Conservation (phyloP, 2,329 filamentous ascomycete species). For the Zalaria sp. region DNA sequence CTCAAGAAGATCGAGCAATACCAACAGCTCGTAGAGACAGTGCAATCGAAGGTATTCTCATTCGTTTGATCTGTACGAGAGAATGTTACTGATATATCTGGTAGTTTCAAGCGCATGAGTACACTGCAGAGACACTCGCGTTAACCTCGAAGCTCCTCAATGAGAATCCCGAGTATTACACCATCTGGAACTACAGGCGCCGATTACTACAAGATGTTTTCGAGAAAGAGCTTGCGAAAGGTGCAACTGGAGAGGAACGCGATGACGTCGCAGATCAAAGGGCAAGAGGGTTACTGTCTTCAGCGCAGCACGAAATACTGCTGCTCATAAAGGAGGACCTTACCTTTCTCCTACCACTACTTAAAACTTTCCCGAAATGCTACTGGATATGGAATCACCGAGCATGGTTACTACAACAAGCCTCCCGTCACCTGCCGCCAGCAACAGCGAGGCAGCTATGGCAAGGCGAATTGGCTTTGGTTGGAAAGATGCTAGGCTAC, state of each 20-base stretch:
- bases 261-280: conserved; percentile 10
- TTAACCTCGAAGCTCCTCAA: conserved; percentile 56
- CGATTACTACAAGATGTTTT: conserved; percentile 52
- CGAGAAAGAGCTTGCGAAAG: conserved; percentile 27
- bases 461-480: conserved; percentile 70
- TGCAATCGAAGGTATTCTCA: conserved; percentile 46
- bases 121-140: conserved; percentile 42
- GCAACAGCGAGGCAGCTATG: conserved; percentile 52
- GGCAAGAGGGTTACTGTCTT: conserved; percentile 11
- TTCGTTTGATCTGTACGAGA: neutral
- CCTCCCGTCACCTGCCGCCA: conserved; percentile 47
- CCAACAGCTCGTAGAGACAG: conserved; percentile 51
- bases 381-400: conserved; percentile 99
- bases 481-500: conserved; percentile 72
- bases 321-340: conserved; percentile 60
- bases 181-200: conserved; percentile 80
- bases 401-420: conserved; percentile 66
- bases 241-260: conserved; percentile 8
- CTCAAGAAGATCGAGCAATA: conserved; percentile 64
- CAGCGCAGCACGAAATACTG: conserved; percentile 22
- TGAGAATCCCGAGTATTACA: conserved; percentile 80
- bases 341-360: conserved; percentile 66
- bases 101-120: conserved; percentile 29
- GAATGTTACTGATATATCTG: no score
- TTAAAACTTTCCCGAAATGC: conserved; percentile 83